Conservation (phyloP, 2,329 filamentous ascomycete genomes). For the Colletotrichum phormii region DNA sequence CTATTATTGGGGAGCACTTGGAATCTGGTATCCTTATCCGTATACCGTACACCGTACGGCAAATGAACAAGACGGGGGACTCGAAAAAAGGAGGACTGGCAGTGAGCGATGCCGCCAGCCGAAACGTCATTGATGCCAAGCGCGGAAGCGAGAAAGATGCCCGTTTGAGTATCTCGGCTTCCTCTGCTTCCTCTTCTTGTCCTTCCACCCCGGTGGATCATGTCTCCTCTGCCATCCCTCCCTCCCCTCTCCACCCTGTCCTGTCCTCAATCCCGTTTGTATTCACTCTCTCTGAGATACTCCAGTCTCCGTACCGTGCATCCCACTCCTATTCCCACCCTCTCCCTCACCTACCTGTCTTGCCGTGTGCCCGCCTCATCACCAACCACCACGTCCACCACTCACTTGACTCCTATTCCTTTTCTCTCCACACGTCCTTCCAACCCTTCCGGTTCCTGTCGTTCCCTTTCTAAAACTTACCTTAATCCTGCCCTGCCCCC, state of each 20-base stretch:
- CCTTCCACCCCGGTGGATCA: background rate
- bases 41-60: background rate
- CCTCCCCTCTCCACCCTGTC: constrained; percentile 2
- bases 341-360: background rate
- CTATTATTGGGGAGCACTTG: too few relatives aligned
- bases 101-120: constrained; percentile 29
- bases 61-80: background rate
- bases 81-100: background rate
- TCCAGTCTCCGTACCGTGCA: constrained; percentile 8
- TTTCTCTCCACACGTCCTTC: constrained; percentile 18
- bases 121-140: constrained; percentile 38
- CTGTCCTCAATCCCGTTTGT: background rate
- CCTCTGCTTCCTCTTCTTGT: constrained; percentile 33
- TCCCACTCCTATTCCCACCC: constrained; percentile 24
- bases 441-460: constrained; percentile 8
- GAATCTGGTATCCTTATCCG: background rate
- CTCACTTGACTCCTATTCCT: constrained; percentile 7
- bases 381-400: background rate
- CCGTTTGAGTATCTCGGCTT: constrained; percentile 35
- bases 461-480: background rate
- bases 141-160: constrained; percentile 36
- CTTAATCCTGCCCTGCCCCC: constrained; percentile 13
- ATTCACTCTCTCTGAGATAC: background rate
- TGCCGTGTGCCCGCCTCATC: background rate
- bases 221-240: background rate